Percentiles rank a stretch among this genome's conserved stretches.
These are phyloP conservation scores for Tetraselmis chui DNA, from an alignment of 139 green algal species.

Conservation along the genomic window DNA sequence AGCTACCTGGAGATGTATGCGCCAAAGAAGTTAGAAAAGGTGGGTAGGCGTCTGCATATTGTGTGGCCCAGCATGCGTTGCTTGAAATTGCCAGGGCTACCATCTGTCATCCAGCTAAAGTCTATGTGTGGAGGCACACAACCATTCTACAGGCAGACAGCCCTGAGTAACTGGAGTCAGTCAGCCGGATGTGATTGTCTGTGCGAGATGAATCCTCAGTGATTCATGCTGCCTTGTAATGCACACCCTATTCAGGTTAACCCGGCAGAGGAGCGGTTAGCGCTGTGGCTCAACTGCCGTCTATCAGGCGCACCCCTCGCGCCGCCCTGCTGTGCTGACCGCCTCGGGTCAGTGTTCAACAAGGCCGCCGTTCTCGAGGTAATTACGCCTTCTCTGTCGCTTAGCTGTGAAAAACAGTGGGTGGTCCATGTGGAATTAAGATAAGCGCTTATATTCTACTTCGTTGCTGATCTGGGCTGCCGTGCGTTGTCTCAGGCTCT, in stretches of 20 bases:
- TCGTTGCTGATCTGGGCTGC: no score
- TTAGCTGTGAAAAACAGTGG: no score
- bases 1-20: constrained; percentile 89
- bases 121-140: not conserved
- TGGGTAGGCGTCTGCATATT: constrained; percentile 2
- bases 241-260: constrained; percentile 42
- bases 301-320: constrained; percentile 59
- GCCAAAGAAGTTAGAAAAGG: constrained; percentile 65
- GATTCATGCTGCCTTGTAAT: not conserved
- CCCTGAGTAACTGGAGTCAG: not conserved
- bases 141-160: not conserved
- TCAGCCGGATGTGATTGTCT: not conserved
- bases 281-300: constrained; percentile 64
- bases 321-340: constrained; percentile 66
- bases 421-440: no score
- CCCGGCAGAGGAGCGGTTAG: constrained; percentile 56
- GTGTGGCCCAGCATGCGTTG: not conserved
- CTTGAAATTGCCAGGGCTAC: not conserved
- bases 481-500: constrained; percentile 28
- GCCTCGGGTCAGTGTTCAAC: constrained; percentile 66
- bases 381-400: no score
- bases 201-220: not conserved
- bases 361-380: constrained; percentile 47
- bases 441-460: no score
- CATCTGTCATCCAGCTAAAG: not conserved